Conservation (phyloP, 495 filamentous ascomycete species). For the Delitschia confertaspora region DNA sequence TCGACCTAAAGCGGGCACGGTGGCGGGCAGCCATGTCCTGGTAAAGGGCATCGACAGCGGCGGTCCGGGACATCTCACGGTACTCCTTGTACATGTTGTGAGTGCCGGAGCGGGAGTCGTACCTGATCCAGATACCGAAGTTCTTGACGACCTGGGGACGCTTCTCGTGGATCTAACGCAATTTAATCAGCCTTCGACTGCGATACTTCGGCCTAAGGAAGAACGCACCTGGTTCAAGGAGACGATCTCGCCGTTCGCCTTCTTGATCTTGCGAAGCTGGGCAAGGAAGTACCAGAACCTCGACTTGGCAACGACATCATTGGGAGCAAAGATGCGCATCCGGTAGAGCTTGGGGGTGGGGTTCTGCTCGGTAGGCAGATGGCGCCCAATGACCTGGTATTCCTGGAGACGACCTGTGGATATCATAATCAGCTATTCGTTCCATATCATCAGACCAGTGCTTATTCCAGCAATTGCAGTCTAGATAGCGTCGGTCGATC, state of each 20-base stretch:
- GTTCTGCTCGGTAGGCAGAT: conserved; percentile 91
- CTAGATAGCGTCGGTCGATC: too few relatives aligned
- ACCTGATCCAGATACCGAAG: conserved; percentile 99
- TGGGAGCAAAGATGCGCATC: conserved; percentile 99
- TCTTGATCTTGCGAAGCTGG: conserved; percentile 99
- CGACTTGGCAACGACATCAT: conserved; percentile 95
- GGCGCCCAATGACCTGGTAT: conserved; percentile 99
- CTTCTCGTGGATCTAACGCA: conserved; percentile 88
- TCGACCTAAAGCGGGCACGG: conserved; percentile 91
- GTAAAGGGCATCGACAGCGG: conserved; percentile 94
- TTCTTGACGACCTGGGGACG: conserved; percentile 98
- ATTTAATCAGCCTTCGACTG: conserved; percentile 6
- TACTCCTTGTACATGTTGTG: conserved; percentile 99
- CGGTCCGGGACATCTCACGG: conserved; percentile 91
- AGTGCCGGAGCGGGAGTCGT: conserved; percentile 98
- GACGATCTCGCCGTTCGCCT: conserved; percentile 98
- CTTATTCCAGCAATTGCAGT: conserved; percentile 17
- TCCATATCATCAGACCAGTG: neutral
- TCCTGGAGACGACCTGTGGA: conserved; percentile 88
- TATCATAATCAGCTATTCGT: conserved; percentile 1
- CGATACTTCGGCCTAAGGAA: neutral
- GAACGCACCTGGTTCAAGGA: conserved; percentile 82
- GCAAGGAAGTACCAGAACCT: conserved; percentile 99
- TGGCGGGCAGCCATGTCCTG: conserved; percentile 99
- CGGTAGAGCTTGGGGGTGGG: conserved; percentile 96